Evolutionary conservation across 139 green algal genomes (phyloP).

Genomic region (Pycnococcus provasolii): DNA sequence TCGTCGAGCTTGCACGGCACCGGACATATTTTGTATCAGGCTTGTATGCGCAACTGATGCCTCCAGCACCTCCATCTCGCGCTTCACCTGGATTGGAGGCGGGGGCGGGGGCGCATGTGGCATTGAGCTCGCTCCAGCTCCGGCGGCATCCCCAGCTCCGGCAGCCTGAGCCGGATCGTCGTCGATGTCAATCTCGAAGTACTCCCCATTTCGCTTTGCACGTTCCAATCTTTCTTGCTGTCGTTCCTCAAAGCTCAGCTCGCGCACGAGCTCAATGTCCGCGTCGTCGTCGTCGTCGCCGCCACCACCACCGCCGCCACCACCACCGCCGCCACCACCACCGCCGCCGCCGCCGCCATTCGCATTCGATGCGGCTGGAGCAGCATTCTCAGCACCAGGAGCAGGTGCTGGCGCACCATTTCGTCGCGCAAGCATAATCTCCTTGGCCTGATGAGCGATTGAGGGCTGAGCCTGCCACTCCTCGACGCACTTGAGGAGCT

Average conservation of each 20-base stretch:
- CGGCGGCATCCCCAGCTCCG: background rate
- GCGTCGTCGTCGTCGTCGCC: slow-evolving; percentile 3
- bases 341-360: background rate
- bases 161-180: background rate
- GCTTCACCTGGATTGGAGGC: background rate
- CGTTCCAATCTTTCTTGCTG: slow-evolving; percentile 25
- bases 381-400: background rate
- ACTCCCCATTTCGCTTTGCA: slow-evolving; percentile 4
- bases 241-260: slow-evolving; percentile 33
- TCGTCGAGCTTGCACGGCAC: too few species aligned
- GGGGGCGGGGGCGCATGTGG: too few species aligned
- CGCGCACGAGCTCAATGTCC: slow-evolving; percentile 22
- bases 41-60: background rate
- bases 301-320: too few species aligned
- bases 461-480: too few species aligned
- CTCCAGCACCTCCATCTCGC: background rate
- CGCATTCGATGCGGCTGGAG: slow-evolving; percentile 1
- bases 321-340: too few species aligned
- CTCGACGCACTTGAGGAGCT: too few species aligned
- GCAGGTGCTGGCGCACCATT: too few species aligned
- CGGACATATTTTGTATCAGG: too few species aligned
- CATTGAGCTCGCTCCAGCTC: too few species aligned
- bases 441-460: too few species aligned
- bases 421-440: too few species aligned
- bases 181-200: slow-evolving; percentile 18